Base-by-base conservation (phyloP, 306 rosid species). In the Fragaria nilgerrensis region DNA sequence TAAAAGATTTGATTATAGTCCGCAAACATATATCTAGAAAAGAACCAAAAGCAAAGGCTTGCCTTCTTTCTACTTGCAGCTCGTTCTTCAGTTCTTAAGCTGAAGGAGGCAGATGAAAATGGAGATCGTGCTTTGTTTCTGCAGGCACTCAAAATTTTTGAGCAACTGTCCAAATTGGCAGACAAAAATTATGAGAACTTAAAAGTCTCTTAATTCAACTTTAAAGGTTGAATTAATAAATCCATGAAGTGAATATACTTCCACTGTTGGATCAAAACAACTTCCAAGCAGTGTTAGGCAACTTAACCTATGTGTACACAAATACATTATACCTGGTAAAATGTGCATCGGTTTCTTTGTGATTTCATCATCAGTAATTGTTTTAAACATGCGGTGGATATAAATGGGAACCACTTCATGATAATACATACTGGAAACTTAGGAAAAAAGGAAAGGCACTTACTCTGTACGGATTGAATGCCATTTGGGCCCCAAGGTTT, bases 11-110 rank as follows among this genome's bases (percentile, higher is more conserved):
- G n/a, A 75, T 23, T 52, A 39, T 49, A 69, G 32, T n/a, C 25
- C 10, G 2, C 36, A 17, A 45, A 53, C 76, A 77, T 43, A 48
- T 62, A 79, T 39, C 44, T 36, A 19, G 58, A 82, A 74, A 9
- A n/a, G 27, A 41, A 67, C 45, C 45, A 69, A 59, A 71, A 36
- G 78, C 71, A 64, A 75, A 63, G 45, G 16, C 79, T 78, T 90
- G 84, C 99, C 97, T 89, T 89, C 82, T 92, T 89, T 89, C 99
- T 90, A 82, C 86, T 89, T 65, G 89, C 91, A 63, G 97, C 97
- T 74, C 99, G 88, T 80, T 95, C 97, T 71, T 92, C 99, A 20
- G 99, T 95, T 82, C 94, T 88, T 83, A 95, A 85, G 88, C 86
- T 81, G 86, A 95, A 90, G 37, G 99, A 89, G 4, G 93, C 85